A percentile compares a stretch with the other conserved stretches of the same genome.
Evolutionary conservation across 176 grass and related monocot species (phyloP).

Genomic region (Juncus effusus): DNA sequence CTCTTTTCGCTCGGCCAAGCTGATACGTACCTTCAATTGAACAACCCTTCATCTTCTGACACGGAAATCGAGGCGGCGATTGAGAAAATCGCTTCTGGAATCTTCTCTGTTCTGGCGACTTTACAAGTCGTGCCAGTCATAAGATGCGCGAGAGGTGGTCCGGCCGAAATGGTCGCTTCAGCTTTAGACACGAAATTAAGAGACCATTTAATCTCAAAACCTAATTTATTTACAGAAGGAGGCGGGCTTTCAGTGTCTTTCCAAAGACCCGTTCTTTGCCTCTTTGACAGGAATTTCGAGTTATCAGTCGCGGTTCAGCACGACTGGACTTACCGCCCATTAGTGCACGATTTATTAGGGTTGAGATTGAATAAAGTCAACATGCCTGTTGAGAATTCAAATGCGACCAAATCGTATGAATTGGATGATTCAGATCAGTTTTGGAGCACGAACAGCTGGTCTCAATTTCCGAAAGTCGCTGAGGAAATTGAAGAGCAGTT

Average conservation of each 20-base stretch:
- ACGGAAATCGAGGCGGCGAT: slow-evolving; percentile 51
- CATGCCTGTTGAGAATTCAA: slow-evolving; percentile 29
- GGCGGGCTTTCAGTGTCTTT: slow-evolving; percentile 41
- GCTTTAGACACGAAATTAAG: slow-evolving; percentile 54
- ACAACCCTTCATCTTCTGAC: slow-evolving; percentile 62
- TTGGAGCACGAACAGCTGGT: slow-evolving; percentile 87
- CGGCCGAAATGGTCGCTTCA: slow-evolving; percentile 58
- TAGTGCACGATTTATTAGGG: slow-evolving; percentile 74
- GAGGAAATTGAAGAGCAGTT: slow-evolving; percentile 75
- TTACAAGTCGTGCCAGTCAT: slow-evolving; percentile 72
- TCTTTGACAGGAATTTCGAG: slow-evolving; percentile 87
- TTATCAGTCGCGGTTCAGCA: slow-evolving; percentile 71
- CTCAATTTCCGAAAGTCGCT: slow-evolving; percentile 69
- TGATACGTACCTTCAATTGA: slow-evolving; percentile 63
- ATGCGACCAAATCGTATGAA: slow-evolving; percentile 65
- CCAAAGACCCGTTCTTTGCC: slow-evolving; percentile 76
- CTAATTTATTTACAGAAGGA: slow-evolving; percentile 68
- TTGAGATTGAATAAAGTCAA: slow-evolving; percentile 65
- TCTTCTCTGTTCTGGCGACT: slow-evolving; percentile 61
- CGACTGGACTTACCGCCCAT: slow-evolving; percentile 86
- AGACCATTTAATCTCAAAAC: slow-evolving; percentile 63
- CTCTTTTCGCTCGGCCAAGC: slow-evolving; percentile 84
- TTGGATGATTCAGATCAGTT: slow-evolving; percentile 82
- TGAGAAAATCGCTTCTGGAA: slow-evolving; percentile 47
- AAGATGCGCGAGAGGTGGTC: slow-evolving; percentile 62